These are phyloP conservation scores for Lolium rigidum DNA, from an alignment of 176 grass and related monocot genomes.

Conservation along the genomic window DNA sequence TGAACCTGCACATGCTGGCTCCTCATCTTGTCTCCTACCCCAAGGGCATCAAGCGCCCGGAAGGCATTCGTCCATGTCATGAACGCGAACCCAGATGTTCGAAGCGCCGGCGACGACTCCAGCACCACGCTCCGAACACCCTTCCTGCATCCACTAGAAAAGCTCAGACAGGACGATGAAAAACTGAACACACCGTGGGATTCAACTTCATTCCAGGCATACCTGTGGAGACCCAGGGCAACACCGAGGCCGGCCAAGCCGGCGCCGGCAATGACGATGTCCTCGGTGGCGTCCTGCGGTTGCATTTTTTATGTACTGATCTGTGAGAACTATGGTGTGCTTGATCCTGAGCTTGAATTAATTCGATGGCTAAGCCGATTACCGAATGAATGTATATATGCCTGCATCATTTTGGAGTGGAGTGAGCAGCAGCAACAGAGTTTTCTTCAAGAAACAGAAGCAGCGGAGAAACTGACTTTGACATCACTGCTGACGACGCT, in stretches of 20 bases:
- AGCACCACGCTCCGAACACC: not conserved
- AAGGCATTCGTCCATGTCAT: constrained; percentile 8
- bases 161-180: not conserved
- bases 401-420: not conserved
- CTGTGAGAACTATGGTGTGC: not conserved
- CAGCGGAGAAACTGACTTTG: not conserved
- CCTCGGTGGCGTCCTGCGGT: not conserved
- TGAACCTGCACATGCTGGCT: constrained; percentile 10
- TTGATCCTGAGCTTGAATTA: not conserved
- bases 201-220: not conserved
- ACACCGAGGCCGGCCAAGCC: not conserved
- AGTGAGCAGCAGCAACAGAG: not conserved
- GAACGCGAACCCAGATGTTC: not conserved
- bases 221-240: not conserved
- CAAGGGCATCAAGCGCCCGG: not conserved
- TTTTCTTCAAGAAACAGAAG: not conserved
- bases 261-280: not conserved
- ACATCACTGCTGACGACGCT: not conserved
- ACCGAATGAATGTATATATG: not conserved
- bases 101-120: not conserved
- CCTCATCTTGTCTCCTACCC: constrained; percentile 3
- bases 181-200: not conserved
- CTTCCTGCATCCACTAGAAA: not conserved
- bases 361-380: not conserved
- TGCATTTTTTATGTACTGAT: not conserved